Base-by-base conservation (phyloP, 768 basidiomycete genomes). In the Mrakia blollopis region DNA sequence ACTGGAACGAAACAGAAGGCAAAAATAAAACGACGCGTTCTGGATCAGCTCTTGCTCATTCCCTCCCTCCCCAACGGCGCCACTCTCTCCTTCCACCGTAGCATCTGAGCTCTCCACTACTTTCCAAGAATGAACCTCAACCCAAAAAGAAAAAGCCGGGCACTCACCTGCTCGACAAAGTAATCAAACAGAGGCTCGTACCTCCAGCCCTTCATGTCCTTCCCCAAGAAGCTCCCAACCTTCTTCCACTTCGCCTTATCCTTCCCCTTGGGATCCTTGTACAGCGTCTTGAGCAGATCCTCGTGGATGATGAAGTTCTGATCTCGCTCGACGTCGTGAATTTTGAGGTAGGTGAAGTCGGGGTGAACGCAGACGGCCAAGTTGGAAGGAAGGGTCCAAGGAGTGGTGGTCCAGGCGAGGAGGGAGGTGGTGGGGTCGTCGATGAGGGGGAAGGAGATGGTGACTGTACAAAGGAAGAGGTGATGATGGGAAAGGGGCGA, bases 341-440 rank as follows among this genome's bases (percentile, higher is more conserved):
- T 95, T 84, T 98, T 98, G 88, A 98, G 86, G 83, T 99, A 99
- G 41, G 89, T 93, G 82, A 91, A 94, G 79, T 95, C 92, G 28
- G 97, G 97, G 84, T 99, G 92, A 10, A 98, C 96, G 80, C 97
- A 98, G 70, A 99, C 88, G 0, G 88, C 93, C 41, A 99, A 87
- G 84, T 99, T 99, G 63, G 94, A 94, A 1, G 96, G 97, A 7
- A 98, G 86, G 0, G 97, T 98, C 94, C 95, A 99, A 0, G 97
- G 97, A 0, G 97, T 99, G 25, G 97, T 99, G 25, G 97, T 99
- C 97, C 97, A 99, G 5, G 96, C 96, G 39, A 99, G 85, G 28
- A 99, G 85, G 1, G 92, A 90, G 25, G 95, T 98, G 73, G 85
- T 88, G 2, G 93, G 93, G 82, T 99, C 97, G 79, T 97, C 93